Percentiles rank a stretch among this genome's conserved stretches.
Conservation (phyloP, 441 rosid species). For the Kokia cookei region DNA sequence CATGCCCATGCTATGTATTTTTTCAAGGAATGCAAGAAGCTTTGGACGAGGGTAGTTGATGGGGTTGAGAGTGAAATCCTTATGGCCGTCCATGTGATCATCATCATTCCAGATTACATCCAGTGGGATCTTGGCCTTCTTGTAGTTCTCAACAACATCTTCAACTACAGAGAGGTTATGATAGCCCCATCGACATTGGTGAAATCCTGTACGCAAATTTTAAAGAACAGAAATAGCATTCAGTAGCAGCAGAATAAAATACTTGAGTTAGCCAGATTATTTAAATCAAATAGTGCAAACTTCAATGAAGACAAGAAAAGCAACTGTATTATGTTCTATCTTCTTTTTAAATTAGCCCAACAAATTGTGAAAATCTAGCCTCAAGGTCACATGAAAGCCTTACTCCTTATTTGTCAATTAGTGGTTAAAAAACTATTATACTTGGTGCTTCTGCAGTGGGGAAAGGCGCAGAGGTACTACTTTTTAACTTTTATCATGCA, state of each 20-base stretch:
- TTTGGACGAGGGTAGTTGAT: conserved; percentile 64
- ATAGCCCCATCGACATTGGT: conserved; percentile 99
- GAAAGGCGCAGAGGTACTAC: neutral
- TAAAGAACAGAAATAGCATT: neutral
- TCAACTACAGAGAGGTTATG: conserved; percentile 88
- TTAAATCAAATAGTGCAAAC: neutral
- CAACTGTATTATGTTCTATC: neutral
- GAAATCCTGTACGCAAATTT: conserved; percentile 57
- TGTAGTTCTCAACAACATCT: conserved; percentile 85
- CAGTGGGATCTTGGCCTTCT: conserved; percentile 80
- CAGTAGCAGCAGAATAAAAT: neutral
- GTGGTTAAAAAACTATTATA: neutral
- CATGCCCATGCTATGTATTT: conserved; percentile 81
- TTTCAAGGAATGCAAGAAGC: conserved; percentile 75
- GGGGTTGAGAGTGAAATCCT: conserved; percentile 86
- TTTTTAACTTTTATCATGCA: neutral
- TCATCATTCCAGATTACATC: conserved; percentile 98
- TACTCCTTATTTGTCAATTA: neutral
- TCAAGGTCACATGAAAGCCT: neutral
- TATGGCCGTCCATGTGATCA: conserved; percentile 94
- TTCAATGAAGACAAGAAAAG: neutral
- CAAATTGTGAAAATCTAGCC: neutral
- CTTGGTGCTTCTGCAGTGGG: neutral
- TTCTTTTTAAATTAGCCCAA: neutral
- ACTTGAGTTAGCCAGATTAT: neutral